Base-by-base conservation (phyloP, 345 rosid genomes). In the Citrus mangshanensis region DNA sequence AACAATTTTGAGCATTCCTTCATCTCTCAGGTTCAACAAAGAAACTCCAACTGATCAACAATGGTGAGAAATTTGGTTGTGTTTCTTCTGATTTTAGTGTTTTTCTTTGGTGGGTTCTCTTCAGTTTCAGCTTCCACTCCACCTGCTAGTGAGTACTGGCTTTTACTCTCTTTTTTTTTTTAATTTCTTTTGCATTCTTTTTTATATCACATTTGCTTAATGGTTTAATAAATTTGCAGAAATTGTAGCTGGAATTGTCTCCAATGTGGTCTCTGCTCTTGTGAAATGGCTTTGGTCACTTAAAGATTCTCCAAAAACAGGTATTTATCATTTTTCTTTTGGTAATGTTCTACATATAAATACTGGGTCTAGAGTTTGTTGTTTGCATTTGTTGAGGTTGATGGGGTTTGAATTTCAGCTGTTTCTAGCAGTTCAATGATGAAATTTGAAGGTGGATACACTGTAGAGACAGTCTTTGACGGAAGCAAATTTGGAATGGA, bases 401-500 rank as follows among this genome's bases (percentile, higher is more conserved):
- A 69, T 64, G 70, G 60, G 83, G 40, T 81, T 73, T 79, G 25
- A 28, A 67, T 51, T 77, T 27, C 88, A 94, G 98, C 93, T 58
- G 86, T 90, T 79, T 83, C 97, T 62, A 89, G 90, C 83, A 95
- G 95, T 84, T 91, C 98, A 34, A 86, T 92, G 97, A 89, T 97
- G 90, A 97, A 91, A 86, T 97, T 93, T 73, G 99, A 97, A 85
- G 81, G 91, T 82, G 98, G 99, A 34, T 97, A 94, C 80, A 86
- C 84, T 14, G 97, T 97, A 82, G 99, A 97, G 89, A 97, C 99
- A 4, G 97, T 97, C 71, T 90, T 97, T 81, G 99, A 97, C 84
- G 99, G 99, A 82, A 91, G 92, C 77, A 94, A 93, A 81, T 86
- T 89, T 82, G 99, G 98, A 81, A 89, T 97, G 51, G 98, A 94